phyloP scores from a whole-genome alignment of 2,329 filamentous ascomycete genomes.

The Madurella mycetomatis region DNA sequence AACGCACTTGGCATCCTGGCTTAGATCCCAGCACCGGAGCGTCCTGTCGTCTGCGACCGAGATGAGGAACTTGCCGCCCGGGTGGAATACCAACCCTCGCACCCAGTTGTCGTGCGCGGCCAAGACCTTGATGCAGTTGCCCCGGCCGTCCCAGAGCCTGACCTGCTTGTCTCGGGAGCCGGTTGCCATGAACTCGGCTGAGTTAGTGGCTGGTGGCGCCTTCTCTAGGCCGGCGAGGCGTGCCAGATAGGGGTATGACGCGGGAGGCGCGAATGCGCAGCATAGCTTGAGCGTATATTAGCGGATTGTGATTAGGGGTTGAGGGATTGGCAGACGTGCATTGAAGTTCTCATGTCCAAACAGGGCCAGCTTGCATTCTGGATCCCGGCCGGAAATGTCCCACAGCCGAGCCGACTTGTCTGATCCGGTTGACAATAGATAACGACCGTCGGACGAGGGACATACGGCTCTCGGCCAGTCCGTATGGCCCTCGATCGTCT shows the following conservation, averaged over 20 bases:
- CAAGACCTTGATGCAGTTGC: slow-evolving; percentile 77
- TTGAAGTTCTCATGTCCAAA: slow-evolving; percentile 72
- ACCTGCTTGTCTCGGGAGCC: slow-evolving; percentile 88
- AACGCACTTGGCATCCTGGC: slow-evolving; percentile 84
- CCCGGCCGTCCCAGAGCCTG: slow-evolving; percentile 79
- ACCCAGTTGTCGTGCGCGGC: slow-evolving; percentile 94
- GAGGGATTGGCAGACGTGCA: not conserved
- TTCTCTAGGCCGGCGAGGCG: slow-evolving; percentile 78
- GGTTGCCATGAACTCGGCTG: slow-evolving; percentile 84
- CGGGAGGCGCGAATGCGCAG: slow-evolving; percentile 76
- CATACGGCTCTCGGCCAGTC: slow-evolving; percentile 86
- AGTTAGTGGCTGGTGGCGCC: slow-evolving; percentile 61
- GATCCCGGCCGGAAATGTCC: slow-evolving; percentile 66
- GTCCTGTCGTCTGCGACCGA: slow-evolving; percentile 87
- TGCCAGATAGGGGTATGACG: slow-evolving; percentile 70
- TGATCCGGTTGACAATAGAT: slow-evolving; percentile 74
- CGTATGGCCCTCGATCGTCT: slow-evolving; percentile 75
- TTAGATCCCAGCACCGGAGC: slow-evolving; percentile 87
- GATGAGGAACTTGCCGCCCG: slow-evolving; percentile 83
- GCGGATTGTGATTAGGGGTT: not conserved
- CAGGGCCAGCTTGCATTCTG: slow-evolving; percentile 72
- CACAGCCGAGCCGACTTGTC: slow-evolving; percentile 81
- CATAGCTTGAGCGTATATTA: slow-evolving; percentile 61
- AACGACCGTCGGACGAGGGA: slow-evolving; percentile 77
- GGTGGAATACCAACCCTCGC: slow-evolving; percentile 78